A percentile compares a stretch with the other conserved stretches of the same genome.
phyloP scores from a whole-genome alignment of 2,329 filamentous ascomycete species.

The Aphanocladium album region DNA sequence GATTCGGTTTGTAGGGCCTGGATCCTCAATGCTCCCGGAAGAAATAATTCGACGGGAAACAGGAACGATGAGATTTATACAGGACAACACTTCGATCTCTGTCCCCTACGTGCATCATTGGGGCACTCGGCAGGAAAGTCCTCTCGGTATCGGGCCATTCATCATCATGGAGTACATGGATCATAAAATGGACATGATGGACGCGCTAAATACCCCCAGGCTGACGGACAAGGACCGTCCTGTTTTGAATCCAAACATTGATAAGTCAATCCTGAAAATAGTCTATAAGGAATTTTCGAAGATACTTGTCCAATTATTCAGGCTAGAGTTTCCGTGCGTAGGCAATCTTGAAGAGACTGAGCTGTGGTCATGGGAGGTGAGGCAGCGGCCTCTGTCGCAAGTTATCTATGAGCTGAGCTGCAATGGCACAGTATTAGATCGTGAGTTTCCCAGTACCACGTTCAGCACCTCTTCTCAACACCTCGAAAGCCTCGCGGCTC shows the following conservation, averaged over 20 bases:
- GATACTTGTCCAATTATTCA: not conserved
- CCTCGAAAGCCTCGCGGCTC: not conserved
- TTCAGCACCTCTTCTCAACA: not conserved
- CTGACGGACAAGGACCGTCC: not conserved
- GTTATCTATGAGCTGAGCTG: not conserved
- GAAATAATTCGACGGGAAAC: constrained; percentile 15
- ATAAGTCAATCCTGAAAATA: not conserved
- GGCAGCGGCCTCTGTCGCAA: not conserved
- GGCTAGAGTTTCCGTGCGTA: not conserved
- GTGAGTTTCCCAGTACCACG: not conserved
- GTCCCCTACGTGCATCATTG: constrained; percentile 15
- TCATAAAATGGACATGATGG: not conserved
- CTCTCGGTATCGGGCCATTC: constrained; percentile 14
- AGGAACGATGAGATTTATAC: constrained; percentile 13
- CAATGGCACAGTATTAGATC: not conserved
- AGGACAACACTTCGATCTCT: constrained; percentile 14
- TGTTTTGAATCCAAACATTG: not conserved
- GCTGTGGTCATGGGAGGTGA: not conserved
- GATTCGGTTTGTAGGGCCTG: constrained; percentile 13
- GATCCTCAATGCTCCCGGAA: constrained; percentile 13
- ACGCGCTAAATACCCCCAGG: not conserved
- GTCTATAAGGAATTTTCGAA: not conserved
- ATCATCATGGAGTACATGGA: constrained; percentile 17
- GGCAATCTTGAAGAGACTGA: not conserved
- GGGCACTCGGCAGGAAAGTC: constrained; percentile 16